A percentile compares a stretch with the other conserved stretches of the same genome.
These are phyloP conservation scores for Fusarium ambrosium DNA, from an alignment of 2,329 filamentous ascomycete genomes.

Conservation along the genomic window DNA sequence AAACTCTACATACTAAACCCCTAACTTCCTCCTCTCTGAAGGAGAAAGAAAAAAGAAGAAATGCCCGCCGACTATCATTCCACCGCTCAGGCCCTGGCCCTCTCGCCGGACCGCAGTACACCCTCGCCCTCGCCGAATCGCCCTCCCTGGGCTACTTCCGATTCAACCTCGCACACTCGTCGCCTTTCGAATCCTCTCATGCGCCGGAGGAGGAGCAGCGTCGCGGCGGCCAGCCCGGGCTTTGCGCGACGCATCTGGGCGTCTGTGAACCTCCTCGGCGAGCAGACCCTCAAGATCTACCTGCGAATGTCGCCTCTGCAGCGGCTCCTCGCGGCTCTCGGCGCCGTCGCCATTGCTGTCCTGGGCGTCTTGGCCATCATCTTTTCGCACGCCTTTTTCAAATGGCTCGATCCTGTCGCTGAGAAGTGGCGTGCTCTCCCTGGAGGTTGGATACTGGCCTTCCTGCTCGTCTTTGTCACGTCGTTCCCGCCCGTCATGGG, in stretches of 20 bases:
- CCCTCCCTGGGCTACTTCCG: slow-evolving; percentile 42
- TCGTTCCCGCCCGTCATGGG: slow-evolving; percentile 91
- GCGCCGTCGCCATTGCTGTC: slow-evolving; percentile 63
- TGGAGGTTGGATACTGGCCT: slow-evolving; percentile 82
- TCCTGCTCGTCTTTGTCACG: slow-evolving; percentile 79
- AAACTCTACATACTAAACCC: background rate
- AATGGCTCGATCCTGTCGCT: slow-evolving; percentile 78
- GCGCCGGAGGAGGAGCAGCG: slow-evolving; percentile 41
- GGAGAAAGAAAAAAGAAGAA: background rate
- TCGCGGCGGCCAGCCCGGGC: slow-evolving; percentile 35
- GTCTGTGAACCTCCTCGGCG: slow-evolving; percentile 59
- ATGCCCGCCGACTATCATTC: slow-evolving; percentile 68
- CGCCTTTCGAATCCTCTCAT: slow-evolving; percentile 61
- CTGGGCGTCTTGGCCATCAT: slow-evolving; percentile 78
- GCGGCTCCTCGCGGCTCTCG: slow-evolving; percentile 68
- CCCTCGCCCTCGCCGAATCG: slow-evolving; percentile 49
- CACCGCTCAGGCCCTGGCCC: slow-evolving; percentile 63
- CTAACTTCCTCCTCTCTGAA: background rate
- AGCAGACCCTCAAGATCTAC: slow-evolving; percentile 64
- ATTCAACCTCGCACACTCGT: slow-evolving; percentile 38
- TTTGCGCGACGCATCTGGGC: slow-evolving; percentile 51
- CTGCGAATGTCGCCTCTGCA: slow-evolving; percentile 71
- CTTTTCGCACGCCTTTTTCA: slow-evolving; percentile 85
- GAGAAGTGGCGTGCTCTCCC: slow-evolving; percentile 80
- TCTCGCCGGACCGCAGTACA: slow-evolving; percentile 52